Conservation (phyloP, 345 rosid genomes). For the Murraya paniculata region DNA sequence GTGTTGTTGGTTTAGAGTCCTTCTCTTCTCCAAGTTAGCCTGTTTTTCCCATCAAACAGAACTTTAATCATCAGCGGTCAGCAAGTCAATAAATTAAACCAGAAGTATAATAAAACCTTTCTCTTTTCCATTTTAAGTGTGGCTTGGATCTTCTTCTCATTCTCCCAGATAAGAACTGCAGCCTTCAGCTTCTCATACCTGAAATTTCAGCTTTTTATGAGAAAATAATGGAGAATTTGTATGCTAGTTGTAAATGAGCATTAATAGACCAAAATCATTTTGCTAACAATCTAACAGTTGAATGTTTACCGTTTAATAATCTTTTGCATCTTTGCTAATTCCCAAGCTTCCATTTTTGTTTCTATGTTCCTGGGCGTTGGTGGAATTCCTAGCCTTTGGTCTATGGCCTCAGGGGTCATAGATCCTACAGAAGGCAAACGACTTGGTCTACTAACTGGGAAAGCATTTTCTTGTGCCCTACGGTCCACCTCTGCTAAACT, state of each 20-base stretch:
- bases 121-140: constrained; percentile 51
- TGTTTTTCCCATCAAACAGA: constrained; percentile 22
- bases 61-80: neutral
- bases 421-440: constrained; percentile 27
- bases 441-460: constrained; percentile 19
- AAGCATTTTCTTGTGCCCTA: constrained; percentile 15
- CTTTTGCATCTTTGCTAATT: constrained; percentile 49
- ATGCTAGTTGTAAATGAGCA: neutral
- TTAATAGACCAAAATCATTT: neutral
- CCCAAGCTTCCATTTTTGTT: constrained; percentile 65
- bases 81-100: neutral
- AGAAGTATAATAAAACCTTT: constrained; percentile 35
- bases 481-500: constrained; percentile 8
- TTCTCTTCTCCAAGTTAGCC: constrained; percentile 64
- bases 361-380: constrained; percentile 20
- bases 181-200: constrained; percentile 66
- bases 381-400: constrained; percentile 16
- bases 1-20: constrained; percentile 36
- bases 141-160: constrained; percentile 56
- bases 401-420: neutral
- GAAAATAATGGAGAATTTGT: neutral
- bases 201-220: constrained; percentile 13
- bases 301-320: constrained; percentile 43
- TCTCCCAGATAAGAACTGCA: constrained; percentile 64
- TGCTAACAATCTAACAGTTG: neutral